Percentiles rank a stretch among this genome's conserved stretches.
These are phyloP conservation scores for Starmerella potacharoeniae DNA, from an alignment of 805 yeast species.

Conservation along the genomic window DNA sequence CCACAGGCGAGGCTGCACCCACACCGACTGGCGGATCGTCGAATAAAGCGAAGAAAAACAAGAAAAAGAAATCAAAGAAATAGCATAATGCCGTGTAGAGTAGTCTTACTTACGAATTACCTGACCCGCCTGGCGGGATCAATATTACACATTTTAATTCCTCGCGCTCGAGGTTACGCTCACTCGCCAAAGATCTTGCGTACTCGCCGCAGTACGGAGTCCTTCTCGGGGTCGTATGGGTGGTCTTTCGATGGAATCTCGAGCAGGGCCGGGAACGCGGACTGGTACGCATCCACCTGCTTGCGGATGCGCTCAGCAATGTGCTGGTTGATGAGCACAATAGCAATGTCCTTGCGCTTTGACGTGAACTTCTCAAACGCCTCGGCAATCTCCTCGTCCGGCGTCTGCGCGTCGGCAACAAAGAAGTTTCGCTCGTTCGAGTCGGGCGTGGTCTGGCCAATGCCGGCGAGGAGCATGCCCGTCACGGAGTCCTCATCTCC, in stretches of 20 bases:
- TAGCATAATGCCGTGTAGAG: neutral
- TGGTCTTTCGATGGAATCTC: slow-evolving; percentile 98
- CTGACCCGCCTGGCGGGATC: neutral
- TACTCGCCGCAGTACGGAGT: slow-evolving; percentile 85
- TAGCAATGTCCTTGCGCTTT: slow-evolving; percentile 80
- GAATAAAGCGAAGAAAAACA: slow-evolving; percentile 19
- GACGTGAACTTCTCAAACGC: slow-evolving; percentile 67
- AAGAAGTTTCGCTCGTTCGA: slow-evolving; percentile 66
- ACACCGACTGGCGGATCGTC: slow-evolving; percentile 11
- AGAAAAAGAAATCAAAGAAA: slow-evolving; percentile 17
- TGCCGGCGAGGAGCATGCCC: slow-evolving; percentile 88
- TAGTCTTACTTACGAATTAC: neutral
- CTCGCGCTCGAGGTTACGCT: neutral
- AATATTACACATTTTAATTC: neutral
- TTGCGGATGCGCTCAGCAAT: slow-evolving; percentile 81
- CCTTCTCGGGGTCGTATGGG: slow-evolving; percentile 98
- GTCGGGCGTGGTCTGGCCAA: slow-evolving; percentile 63
- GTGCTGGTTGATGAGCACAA: slow-evolving; percentile 85
- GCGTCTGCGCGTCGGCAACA: slow-evolving; percentile 69
- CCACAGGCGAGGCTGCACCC: neutral
- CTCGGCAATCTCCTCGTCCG: slow-evolving; percentile 59
- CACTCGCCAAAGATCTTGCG: slow-evolving; percentile 89
- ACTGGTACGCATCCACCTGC: slow-evolving; percentile 68
- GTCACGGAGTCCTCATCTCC: slow-evolving; percentile 98
- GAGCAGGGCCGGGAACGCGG: slow-evolving; percentile 90